These are phyloP conservation scores for Dissophora ornata DNA, from an alignment of 192 early-diverging fungal species.

Conservation along the genomic window DNA sequence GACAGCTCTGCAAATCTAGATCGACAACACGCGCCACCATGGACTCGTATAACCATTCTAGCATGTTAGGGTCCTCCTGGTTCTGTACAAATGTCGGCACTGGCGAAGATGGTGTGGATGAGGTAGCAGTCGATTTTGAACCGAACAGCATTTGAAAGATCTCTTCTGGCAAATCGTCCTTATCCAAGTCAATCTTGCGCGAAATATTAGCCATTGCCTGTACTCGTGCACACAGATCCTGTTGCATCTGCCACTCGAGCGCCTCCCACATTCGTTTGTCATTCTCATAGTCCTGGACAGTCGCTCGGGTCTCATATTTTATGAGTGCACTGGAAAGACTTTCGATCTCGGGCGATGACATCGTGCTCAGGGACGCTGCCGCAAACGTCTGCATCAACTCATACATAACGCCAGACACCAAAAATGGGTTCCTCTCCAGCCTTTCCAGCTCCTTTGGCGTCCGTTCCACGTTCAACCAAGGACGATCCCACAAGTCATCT, in stretches of 20 bases:
- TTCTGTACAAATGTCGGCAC: not conserved
- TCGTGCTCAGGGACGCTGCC: not conserved
- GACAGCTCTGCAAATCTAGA: slow-evolving; percentile 10
- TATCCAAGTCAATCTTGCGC: not conserved
- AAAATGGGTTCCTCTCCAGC: slow-evolving; percentile 26
- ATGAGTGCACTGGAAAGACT: not conserved
- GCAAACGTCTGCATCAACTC: slow-evolving; percentile 42
- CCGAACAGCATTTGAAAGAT: not conserved
- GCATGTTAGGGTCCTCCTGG: slow-evolving; percentile 26
- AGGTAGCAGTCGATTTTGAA: not conserved
- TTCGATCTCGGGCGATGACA: not conserved
- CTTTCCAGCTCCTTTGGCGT: slow-evolving; percentile 16
- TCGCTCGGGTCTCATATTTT: slow-evolving; percentile 4
- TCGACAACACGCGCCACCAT: slow-evolving; percentile 33
- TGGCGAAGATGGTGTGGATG: not conserved
- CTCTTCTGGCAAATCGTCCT: not conserved
- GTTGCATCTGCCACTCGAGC: slow-evolving; percentile 33
- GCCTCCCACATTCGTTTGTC: slow-evolving; percentile 27
- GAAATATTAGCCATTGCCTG: not conserved
- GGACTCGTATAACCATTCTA: slow-evolving; percentile 43
- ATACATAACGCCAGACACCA: slow-evolving; percentile 17
- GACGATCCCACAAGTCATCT: slow-evolving; percentile 27
- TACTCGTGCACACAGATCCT: slow-evolving; percentile 19
- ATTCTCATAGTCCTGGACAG: slow-evolving; percentile 36
- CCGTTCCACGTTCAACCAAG: slow-evolving; percentile 11